These are phyloP conservation scores for Obelidium mucronatum DNA, from an alignment of 192 early-diverging fungal species.

Conservation along the genomic window DNA sequence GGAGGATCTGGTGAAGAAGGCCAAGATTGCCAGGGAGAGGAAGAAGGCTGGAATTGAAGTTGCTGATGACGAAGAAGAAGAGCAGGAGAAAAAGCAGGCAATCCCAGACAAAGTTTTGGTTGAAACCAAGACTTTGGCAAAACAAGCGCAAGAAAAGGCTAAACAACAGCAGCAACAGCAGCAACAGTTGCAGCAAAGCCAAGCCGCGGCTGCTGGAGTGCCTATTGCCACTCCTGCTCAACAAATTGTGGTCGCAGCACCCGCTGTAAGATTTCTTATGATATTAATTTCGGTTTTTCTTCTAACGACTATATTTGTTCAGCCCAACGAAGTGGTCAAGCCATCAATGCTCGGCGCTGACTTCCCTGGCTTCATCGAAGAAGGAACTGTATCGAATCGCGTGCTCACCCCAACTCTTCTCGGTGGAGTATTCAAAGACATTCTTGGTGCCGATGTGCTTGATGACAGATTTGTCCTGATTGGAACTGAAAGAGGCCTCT, in stretches of 20 bases:
- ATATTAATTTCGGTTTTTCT: slow-evolving; percentile 11
- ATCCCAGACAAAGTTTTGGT: slow-evolving; percentile 50
- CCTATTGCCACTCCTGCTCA: background rate
- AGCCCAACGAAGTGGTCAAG: slow-evolving; percentile 35
- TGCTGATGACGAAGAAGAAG: slow-evolving; percentile 64
- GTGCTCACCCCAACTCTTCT: slow-evolving; percentile 46
- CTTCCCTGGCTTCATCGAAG: slow-evolving; percentile 41
- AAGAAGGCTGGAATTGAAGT: slow-evolving; percentile 60
- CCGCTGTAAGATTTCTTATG: slow-evolving; percentile 30
- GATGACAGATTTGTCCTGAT: slow-evolving; percentile 60
- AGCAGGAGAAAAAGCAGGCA: slow-evolving; percentile 51
- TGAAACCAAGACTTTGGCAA: slow-evolving; percentile 55
- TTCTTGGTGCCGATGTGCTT: slow-evolving; percentile 59
- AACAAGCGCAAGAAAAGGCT: slow-evolving; percentile 39
- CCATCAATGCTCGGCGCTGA: slow-evolving; percentile 23
- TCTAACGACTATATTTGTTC: background rate
- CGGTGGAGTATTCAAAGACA: slow-evolving; percentile 47
- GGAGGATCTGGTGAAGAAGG: slow-evolving; percentile 56
- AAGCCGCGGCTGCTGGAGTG: background rate
- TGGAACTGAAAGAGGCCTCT: slow-evolving; percentile 61
- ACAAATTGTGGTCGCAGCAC: slow-evolving; percentile 9
- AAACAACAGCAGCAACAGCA: slow-evolving; percentile 26
- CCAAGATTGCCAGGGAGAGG: slow-evolving; percentile 51
- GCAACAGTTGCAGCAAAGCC: slow-evolving; percentile 20
- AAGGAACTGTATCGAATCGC: slow-evolving; percentile 33